Evolutionary conservation across 2,329 filamentous ascomycete genomes (phyloP), one percentile per base, ranked within the genome.

Genomic region (Lachnum nothofagi): DNA sequence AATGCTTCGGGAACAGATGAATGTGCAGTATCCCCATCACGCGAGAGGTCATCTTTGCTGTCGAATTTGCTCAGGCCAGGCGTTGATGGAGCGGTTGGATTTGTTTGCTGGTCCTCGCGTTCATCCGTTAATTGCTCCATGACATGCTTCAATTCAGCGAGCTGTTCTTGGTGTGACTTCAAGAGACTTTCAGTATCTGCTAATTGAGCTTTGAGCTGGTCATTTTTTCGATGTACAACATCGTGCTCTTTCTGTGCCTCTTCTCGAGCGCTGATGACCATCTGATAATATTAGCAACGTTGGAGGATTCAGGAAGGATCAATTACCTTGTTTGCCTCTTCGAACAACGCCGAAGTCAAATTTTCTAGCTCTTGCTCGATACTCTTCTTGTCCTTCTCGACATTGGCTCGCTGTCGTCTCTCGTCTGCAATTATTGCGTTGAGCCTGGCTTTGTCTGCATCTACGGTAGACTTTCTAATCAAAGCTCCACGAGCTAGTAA

Each of bases 351-450:
- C 1, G 89, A 83, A 0, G 93, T 97, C 55, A 98, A 70, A 44
- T 82, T 88, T 70, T 97, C 93, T 39, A 98, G 72, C 68, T 98
- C 93, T 59, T 86, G 83, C 67, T 98, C 93, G 24, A 96, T 95
- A 55, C 83, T 83, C 67, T 86, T 88, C 73, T 93, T 95, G 48
- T 88, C 87, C 65, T 80, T 83, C 63, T 91, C 86, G 9, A 79
- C 79, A 39, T 82, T 78, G 6, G 73, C 67, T n/a, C 85, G 79
- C 56, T 80, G 74, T 42, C 72, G 76, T 60, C 75, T 82, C 66
- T 91, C 87, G 49, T 86, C 83, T 14, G 75, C 75, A 23, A 88
- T 65, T 24, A 74, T 76, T 40, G 72, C 71, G 50, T 79, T 71
- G 42, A 88, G 69, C 51, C 74, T 72, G 48, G 72, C 72, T 64